Evolutionary conservation across 2,329 filamentous ascomycete species (phyloP).

Genomic region (Fusarium subglutinans): DNA sequence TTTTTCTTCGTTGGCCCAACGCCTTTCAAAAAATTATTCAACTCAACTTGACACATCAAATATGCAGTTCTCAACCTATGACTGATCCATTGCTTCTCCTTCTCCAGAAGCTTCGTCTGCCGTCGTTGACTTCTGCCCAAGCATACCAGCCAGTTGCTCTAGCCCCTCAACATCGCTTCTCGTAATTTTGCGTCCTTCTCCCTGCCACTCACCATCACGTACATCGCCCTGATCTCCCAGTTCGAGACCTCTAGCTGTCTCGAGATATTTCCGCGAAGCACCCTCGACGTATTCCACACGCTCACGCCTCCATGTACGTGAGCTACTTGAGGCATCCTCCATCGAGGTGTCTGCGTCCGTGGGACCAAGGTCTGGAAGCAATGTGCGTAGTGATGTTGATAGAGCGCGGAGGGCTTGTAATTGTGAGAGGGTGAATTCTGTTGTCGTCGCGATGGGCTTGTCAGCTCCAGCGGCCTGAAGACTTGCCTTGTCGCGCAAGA

Average conservation of each 20-base stretch:
- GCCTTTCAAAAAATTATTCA: neutral
- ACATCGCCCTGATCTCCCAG: conserved; percentile 69
- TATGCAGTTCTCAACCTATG: conserved; percentile 7
- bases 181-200: conserved; percentile 59
- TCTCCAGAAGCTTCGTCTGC: neutral
- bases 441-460: conserved; percentile 73
- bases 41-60: neutral
- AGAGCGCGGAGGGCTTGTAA: conserved; percentile 80
- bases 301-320: conserved; percentile 72
- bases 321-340: conserved; percentile 45
- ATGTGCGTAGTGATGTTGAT: conserved; percentile 65
- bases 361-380: conserved; percentile 69
- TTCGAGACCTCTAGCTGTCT: conserved; percentile 74
- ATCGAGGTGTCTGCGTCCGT: conserved; percentile 46
- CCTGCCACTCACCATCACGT: conserved; percentile 72
- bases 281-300: conserved; percentile 85
- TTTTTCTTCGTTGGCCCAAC: conserved; percentile 27
- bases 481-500: conserved; percentile 64
- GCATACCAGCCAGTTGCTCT: conserved; percentile 59
- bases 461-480: conserved; percentile 61
- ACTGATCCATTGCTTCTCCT: conserved; percentile 45
- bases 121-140: conserved; percentile 46
- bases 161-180: conserved; percentile 66
- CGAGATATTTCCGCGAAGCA: conserved; percentile 79
- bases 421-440: conserved; percentile 83